A percentile compares a stretch with the other conserved stretches of the same genome.
phyloP scores from a whole-genome alignment of 2,329 filamentous ascomycete genomes.

The Fusarium duplospermum region DNA sequence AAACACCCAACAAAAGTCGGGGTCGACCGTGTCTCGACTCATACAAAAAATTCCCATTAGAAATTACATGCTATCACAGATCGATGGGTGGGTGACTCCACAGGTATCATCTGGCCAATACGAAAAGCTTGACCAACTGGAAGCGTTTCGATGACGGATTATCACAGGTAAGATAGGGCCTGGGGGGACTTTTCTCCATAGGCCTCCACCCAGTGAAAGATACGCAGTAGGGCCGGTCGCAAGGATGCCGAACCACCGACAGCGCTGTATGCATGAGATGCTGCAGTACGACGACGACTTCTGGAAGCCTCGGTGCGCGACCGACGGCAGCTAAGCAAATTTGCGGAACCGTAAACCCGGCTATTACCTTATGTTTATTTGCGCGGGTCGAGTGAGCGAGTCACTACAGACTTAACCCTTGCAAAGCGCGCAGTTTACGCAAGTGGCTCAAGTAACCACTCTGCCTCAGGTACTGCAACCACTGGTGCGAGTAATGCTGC shows the following conservation, averaged over 20 bases:
- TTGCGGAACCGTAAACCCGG: conserved; percentile 4
- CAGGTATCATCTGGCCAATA: background rate
- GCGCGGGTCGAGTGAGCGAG: background rate
- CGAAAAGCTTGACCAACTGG: conserved; percentile 25
- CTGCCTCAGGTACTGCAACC: background rate
- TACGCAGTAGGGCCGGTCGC: background rate
- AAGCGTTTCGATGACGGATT: conserved; percentile 38
- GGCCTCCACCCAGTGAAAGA: background rate
- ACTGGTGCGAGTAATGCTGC: background rate
- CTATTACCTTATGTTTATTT: conserved; percentile 11
- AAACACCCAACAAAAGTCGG: conserved; percentile 2
- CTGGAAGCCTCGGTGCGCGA: conserved; percentile 4
- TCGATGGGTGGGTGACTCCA: conserved; percentile 20
- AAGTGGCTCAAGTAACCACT: conserved; percentile 5
- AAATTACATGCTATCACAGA: conserved; percentile 28
- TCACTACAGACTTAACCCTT: background rate
- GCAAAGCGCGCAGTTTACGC: background rate
- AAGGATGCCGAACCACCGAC: background rate
- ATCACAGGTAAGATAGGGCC: conserved; percentile 32
- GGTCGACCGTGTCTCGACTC: conserved; percentile 26
- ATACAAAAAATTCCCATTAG: conserved; percentile 17
- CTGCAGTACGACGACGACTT: background rate
- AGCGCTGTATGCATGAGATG: background rate
- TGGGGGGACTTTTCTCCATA: background rate
- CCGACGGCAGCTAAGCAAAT: background rate